Conservation (phyloP, 2,329 filamentous ascomycete species). For the Drechslera avenae region DNA sequence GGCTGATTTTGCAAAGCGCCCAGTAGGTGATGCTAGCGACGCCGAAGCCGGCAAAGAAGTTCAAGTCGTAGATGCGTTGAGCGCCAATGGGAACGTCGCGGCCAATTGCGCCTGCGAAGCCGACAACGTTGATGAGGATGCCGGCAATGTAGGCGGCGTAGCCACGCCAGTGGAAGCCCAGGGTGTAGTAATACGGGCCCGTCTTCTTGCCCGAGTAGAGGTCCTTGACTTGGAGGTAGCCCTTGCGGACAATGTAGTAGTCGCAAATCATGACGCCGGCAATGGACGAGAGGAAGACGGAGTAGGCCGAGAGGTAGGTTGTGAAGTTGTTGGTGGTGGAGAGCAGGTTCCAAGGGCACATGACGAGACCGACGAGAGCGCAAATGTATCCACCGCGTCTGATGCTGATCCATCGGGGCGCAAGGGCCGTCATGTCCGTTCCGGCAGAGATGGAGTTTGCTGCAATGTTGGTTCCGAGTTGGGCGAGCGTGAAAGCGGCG, state of each 20-base stretch:
- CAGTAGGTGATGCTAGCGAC: constrained; percentile 72
- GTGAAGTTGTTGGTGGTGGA: constrained; percentile 80
- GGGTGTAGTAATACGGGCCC: constrained; percentile 74
- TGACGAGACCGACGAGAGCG: constrained; percentile 76
- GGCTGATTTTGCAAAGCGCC: constrained; percentile 68
- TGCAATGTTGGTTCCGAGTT: constrained; percentile 85
- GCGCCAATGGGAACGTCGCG: constrained; percentile 74
- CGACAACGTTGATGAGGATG: constrained; percentile 88
- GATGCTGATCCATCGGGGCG: constrained; percentile 82
- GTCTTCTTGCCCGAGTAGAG: constrained; percentile 74
- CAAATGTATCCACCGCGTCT: constrained; percentile 87
- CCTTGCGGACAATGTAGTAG: constrained; percentile 84
- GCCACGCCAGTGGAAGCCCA: constrained; percentile 80
- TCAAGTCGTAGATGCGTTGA: constrained; percentile 84
- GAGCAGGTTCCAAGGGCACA: constrained; percentile 86
- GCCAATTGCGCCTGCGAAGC: constrained; percentile 83
- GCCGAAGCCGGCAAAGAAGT: constrained; percentile 86
- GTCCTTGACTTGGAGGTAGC: constrained; percentile 77
- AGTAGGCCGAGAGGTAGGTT: constrained; percentile 89
- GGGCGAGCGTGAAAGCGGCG: constrained; percentile 65
- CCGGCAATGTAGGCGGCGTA: constrained; percentile 83
- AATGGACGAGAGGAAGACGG: constrained; percentile 91
- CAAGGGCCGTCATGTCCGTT: constrained; percentile 79
- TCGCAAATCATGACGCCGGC: constrained; percentile 89
- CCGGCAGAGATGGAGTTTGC: constrained; percentile 85